phyloP scores from a whole-genome alignment of 2,329 filamentous ascomycete species.

The Coniochaeta sp. region DNA sequence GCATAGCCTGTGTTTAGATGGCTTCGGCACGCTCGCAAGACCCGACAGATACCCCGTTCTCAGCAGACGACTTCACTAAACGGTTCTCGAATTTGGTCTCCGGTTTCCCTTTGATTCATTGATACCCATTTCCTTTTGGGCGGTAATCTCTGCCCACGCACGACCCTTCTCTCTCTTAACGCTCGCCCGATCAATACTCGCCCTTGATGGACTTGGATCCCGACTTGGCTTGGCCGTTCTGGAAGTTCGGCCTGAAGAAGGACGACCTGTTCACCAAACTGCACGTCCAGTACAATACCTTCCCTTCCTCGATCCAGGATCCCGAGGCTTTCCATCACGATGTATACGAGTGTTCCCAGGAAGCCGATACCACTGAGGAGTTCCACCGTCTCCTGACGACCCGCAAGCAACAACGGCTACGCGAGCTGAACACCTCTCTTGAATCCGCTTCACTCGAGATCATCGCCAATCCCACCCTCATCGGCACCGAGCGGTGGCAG shows the following conservation, averaged over 20 bases:
- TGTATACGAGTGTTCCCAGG: slow-evolving; percentile 49
- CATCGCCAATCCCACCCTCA: slow-evolving; percentile 50
- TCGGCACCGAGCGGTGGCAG: slow-evolving; percentile 53
- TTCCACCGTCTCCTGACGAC: slow-evolving; percentile 47
- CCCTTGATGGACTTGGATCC: slow-evolving; percentile 25
- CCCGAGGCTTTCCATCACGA: slow-evolving; percentile 55
- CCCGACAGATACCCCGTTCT: slow-evolving; percentile 8
- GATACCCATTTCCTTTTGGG: slow-evolving; percentile 6
- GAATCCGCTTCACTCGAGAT: slow-evolving; percentile 54
- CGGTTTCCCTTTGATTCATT: slow-evolving; percentile 1
- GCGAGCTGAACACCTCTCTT: slow-evolving; percentile 47
- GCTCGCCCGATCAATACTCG: not conserved
- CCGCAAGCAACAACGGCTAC: slow-evolving; percentile 45
- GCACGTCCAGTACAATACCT: slow-evolving; percentile 53
- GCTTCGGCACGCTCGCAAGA: slow-evolving; percentile 17
- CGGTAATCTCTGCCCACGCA: not conserved
- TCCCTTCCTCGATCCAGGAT: slow-evolving; percentile 48
- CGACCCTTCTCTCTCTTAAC: not conserved
- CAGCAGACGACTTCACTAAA: slow-evolving; percentile 12
- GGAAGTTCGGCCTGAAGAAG: slow-evolving; percentile 57
- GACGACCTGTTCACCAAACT: slow-evolving; percentile 50
- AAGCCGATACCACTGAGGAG: slow-evolving; percentile 41
- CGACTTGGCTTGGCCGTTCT: slow-evolving; percentile 47
- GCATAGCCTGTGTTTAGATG: slow-evolving; percentile 21
- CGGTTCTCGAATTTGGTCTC: slow-evolving; percentile 15